These are phyloP conservation scores for Juncus inflexus DNA, from an alignment of 176 grass and related monocot species.

Conservation along the genomic window DNA sequence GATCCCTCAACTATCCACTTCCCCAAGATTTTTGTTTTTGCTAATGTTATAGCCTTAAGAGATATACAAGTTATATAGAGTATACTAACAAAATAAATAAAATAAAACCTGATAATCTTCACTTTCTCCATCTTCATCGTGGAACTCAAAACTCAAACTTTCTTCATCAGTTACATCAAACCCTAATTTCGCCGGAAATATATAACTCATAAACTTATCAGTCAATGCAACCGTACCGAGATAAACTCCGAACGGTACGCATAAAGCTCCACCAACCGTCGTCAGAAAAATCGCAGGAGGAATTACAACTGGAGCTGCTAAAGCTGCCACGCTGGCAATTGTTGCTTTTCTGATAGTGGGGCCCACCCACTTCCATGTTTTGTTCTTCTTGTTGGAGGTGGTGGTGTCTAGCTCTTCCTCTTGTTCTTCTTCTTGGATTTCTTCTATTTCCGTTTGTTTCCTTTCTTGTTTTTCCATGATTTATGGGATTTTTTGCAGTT, in stretches of 20 bases:
- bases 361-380: neutral
- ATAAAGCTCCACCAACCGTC: neutral
- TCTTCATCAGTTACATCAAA: neutral
- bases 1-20: too few species aligned
- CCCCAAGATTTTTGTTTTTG: too few species aligned
- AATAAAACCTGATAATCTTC: conserved; percentile 12
- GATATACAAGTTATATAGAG: too few species aligned
- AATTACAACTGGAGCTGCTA: neutral
- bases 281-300: neutral
- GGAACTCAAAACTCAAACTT: too few species aligned
- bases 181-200: neutral
- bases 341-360: conserved; percentile 7
- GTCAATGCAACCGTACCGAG: conserved; percentile 18
- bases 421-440: conserved; percentile 7
- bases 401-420: neutral
- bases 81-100: too few species aligned
- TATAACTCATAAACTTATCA: conserved; percentile 20
- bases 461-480: conserved; percentile 5
- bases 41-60: too few species aligned
- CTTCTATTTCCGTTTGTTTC: conserved; percentile 1
- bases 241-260: conserved; percentile 8
- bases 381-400: neutral
- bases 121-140: neutral
- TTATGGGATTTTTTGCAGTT: neutral
- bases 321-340: neutral